A percentile compares a stretch with the other conserved stretches of the same genome.
Conservation (phyloP, 345 rosid species). For the Melaleuca alternifolia region DNA sequence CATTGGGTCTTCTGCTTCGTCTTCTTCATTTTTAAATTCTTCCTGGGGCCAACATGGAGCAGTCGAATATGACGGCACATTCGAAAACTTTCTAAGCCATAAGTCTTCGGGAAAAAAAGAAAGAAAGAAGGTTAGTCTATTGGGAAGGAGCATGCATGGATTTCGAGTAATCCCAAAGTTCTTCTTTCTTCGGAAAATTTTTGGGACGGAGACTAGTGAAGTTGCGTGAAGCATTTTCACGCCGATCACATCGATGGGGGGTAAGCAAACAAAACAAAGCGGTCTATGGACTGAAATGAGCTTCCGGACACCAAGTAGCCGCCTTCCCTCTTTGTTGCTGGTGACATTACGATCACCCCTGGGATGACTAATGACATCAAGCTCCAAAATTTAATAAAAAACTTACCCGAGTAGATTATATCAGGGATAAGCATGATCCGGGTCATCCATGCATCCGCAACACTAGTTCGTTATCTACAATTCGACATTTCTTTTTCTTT, state of each 20-base stretch:
- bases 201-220: neutral
- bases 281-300: neutral
- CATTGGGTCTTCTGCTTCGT: neutral
- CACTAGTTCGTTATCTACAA: neutral
- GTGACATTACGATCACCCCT: neutral
- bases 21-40: neutral
- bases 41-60: neutral
- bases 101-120: too few species aligned
- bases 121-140: neutral
- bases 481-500: neutral
- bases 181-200: neutral
- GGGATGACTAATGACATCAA: neutral
- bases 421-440: neutral
- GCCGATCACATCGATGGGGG: neutral
- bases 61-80: neutral
- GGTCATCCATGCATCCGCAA: neutral
- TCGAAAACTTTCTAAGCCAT: neutral
- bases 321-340: neutral
- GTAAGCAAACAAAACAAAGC: neutral
- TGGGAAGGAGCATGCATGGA: neutral
- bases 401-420: neutral
- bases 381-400: neutral
- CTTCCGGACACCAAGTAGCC: neutral
- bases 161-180: neutral
- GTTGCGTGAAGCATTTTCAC: neutral